Evolutionary conservation across 1,284 basidiomycete genomes (phyloP).

Genomic region (Ganoderma boninense): DNA sequence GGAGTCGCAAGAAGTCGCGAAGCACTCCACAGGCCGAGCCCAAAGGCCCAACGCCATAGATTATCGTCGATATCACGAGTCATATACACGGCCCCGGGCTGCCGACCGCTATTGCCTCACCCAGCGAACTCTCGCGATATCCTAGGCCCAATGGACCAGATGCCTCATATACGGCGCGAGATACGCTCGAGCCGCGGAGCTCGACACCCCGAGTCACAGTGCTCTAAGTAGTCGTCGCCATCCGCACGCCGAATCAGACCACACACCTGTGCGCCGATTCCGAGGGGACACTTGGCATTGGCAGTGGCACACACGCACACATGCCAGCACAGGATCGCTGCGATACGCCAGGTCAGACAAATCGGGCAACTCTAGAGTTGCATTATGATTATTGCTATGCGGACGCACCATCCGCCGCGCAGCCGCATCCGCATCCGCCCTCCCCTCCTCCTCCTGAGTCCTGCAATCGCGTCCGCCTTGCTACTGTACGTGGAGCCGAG

Average conservation of each 20-base stretch:
- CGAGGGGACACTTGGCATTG: neutral
- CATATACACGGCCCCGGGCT: slow-evolving; percentile 31
- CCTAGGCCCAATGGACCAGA: slow-evolving; percentile 8
- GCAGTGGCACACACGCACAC: neutral
- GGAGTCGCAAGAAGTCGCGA: slow-evolving; percentile 34
- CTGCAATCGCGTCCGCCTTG: neutral
- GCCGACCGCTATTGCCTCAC: slow-evolving; percentile 26
- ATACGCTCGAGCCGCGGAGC: slow-evolving; percentile 19
- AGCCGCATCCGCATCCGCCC: neutral
- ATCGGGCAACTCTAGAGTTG: slow-evolving; percentile 18
- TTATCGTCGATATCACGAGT: slow-evolving; percentile 35
- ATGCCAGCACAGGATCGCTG: slow-evolving; percentile 1
- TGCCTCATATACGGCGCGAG: slow-evolving; percentile 26
- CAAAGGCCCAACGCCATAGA: slow-evolving; percentile 20
- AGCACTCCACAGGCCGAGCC: slow-evolving; percentile 26
- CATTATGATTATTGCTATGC: slow-evolving; percentile 24
- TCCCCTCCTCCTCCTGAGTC: neutral
- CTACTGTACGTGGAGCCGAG: neutral
- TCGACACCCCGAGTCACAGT: neutral
- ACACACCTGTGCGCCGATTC: slow-evolving; percentile 24
- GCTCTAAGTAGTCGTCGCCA: neutral
- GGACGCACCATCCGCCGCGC: slow-evolving; percentile 4
- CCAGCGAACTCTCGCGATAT: slow-evolving; percentile 16
- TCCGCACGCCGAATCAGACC: slow-evolving; percentile 13
- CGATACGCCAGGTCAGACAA: slow-evolving; percentile 13